Conservation (phyloP, 2,329 filamentous ascomycete species). For the Zymoseptoria ardabiliae region DNA sequence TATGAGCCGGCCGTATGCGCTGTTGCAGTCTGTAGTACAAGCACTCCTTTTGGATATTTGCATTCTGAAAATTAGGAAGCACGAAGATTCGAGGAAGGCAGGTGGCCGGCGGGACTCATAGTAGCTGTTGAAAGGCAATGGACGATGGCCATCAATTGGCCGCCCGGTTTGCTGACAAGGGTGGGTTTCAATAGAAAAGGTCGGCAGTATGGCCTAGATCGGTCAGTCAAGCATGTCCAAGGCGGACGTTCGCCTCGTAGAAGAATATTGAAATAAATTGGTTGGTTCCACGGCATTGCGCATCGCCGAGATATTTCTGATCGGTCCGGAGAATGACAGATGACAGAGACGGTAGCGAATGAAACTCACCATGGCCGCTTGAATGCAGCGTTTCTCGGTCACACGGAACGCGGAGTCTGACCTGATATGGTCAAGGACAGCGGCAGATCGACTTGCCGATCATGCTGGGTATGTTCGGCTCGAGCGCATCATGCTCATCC, state of each 20-base stretch:
- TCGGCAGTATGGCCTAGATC: not conserved
- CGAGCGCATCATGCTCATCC: not conserved
- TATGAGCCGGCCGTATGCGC: slow-evolving; percentile 17
- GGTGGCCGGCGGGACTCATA: too few species aligned
- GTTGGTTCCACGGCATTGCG: slow-evolving; percentile 26
- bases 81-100: slow-evolving; percentile 7
- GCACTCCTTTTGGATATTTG: slow-evolving; percentile 11
- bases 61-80: slow-evolving; percentile 10
- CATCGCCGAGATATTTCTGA: slow-evolving; percentile 24
- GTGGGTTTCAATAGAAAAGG: not conserved
- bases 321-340: not conserved
- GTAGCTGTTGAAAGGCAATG: not conserved
- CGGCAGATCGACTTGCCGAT: not conserved
- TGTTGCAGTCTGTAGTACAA: slow-evolving; percentile 9
- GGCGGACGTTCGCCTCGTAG: slow-evolving; percentile 16
- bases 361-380: not conserved
- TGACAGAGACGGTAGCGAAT: not conserved
- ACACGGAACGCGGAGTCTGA: not conserved
- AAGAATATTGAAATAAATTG: slow-evolving; percentile 17
- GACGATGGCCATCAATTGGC: not conserved
- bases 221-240: not conserved
- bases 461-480: not conserved
- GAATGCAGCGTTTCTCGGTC: not conserved
- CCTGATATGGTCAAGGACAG: not conserved
- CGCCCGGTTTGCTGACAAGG: not conserved